Conservation (phyloP, 208 protist genomes). For the Acanthamoeba rhysodes region DNA sequence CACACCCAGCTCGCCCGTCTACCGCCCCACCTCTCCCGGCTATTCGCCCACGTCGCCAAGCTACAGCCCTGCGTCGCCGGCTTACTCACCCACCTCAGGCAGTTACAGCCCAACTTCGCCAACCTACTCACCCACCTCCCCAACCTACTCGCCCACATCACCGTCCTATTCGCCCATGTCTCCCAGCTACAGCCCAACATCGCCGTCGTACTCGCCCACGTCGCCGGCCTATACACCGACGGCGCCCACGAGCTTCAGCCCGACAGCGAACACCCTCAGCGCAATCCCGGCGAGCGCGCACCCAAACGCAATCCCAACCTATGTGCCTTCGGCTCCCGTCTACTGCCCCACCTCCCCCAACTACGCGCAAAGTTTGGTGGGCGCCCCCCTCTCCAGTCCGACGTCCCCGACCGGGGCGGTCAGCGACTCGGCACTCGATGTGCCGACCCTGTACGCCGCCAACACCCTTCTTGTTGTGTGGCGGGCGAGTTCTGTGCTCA, state of each 20-base stretch:
- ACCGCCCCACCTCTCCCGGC: conserved; percentile 82
- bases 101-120: conserved; percentile 89
- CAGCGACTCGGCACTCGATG: too few species aligned
- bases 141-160: conserved; percentile 89
- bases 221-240: neutral
- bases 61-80: conserved; percentile 91
- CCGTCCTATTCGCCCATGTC: conserved; percentile 90
- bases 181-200: conserved; percentile 86
- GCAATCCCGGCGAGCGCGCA: conserved; percentile 70
- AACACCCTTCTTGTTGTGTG: neutral
- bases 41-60: conserved; percentile 89
- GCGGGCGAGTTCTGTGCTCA: too few species aligned
- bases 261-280: conserved; percentile 48
- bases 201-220: conserved; percentile 83
- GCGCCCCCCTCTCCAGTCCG: too few species aligned
- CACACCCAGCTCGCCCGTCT: conserved; percentile 84
- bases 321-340: too few species aligned
- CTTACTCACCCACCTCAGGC: conserved; percentile 91
- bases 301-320: too few species aligned
- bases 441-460: too few species aligned
- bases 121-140: conserved; percentile 89
- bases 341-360: too few species aligned
- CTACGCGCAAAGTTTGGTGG: too few species aligned
- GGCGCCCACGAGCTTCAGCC: too few species aligned
- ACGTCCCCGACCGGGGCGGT: too few species aligned